Base-by-base conservation (phyloP, 192 early-diverging fungal genomes). In the Coemansia sp. region DNA sequence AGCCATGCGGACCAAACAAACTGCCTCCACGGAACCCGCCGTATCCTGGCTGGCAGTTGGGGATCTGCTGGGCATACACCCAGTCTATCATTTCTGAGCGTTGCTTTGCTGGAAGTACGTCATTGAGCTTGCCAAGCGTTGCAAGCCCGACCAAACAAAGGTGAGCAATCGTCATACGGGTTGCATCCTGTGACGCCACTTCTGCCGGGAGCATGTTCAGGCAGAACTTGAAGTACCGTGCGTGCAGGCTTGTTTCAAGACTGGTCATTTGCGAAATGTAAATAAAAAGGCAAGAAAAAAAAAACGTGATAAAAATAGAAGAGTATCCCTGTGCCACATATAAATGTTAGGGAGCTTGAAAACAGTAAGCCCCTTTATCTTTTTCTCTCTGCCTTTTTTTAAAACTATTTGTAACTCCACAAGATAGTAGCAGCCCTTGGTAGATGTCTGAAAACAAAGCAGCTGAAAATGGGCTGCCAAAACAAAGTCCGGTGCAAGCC, bases 41-140 rank as follows among this genome's bases (percentile, higher is more conserved):
- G 66, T 68, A 68, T 15, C 45, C 64, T 0, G 45, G 40, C 41
- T 53, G 58, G 45, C 53, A 41, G 7, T 41, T 40, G 3, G 83
- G 84, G 11, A 91, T 72, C 59, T 98, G 94, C 71, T 97, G 94
- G 15, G 84, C 87, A 80, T 97, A 99, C 36, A 99, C 86, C 97
- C 97, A 99, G 23, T 98, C 92, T 31, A 97, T 83, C 84, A 88
- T 92, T 21, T 69, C 82, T 14, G 63, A 34, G 49, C 83, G 82
- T 51, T 90, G 65, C 45, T 81, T 68, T 10, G 70, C 69, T 0
- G 80, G 53, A 11, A 92, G 31, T 5, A 49, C 48, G 6, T 66
- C 64, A 10, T 90, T 85, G 5, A 93, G 53, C n/a, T 62, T 73
- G 15, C 84, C 86, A 20, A 96, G 80, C 16, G 95, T 75, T 37